Conservation (phyloP, 176 grass and related monocot genomes). For the Stipa capillata region DNA sequence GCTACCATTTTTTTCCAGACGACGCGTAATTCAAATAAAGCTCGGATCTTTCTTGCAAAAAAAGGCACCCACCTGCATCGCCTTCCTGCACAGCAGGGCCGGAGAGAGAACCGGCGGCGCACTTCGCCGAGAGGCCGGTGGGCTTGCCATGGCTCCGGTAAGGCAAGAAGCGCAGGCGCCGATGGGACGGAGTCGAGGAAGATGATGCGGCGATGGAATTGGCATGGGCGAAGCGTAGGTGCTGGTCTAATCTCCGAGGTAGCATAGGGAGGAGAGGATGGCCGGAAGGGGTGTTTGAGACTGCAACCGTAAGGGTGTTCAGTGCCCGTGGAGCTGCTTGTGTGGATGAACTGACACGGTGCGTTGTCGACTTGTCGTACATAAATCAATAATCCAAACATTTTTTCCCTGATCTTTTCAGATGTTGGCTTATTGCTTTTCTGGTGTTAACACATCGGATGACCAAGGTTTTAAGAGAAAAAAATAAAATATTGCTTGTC, state of each 20-base stretch:
- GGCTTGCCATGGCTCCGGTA: neutral
- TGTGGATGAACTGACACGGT: neutral
- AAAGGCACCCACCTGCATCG: slow-evolving; percentile 1
- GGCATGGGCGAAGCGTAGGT: neutral
- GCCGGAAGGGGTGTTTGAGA: neutral
- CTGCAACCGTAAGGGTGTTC: neutral
- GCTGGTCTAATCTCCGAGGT: neutral
- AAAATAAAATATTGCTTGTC: no score
- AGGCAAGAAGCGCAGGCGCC: neutral
- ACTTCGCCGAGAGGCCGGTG: neutral
- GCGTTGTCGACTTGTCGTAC: no score
- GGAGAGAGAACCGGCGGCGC: neutral
- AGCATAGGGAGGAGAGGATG: neutral
- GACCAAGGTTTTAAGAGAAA: no score
- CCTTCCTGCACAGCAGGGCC: neutral
- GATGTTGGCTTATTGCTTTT: no score
- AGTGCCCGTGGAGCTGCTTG: neutral
- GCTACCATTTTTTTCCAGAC: neutral
- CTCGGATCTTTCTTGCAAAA: neutral
- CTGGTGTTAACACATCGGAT: no score
- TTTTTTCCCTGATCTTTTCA: no score
- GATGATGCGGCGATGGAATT: neutral
- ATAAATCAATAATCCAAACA: no score
- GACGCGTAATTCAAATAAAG: neutral
- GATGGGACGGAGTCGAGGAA: neutral